Base-by-base conservation (phyloP, 257 asterid genomes). In the Coffea eugenioides region DNA sequence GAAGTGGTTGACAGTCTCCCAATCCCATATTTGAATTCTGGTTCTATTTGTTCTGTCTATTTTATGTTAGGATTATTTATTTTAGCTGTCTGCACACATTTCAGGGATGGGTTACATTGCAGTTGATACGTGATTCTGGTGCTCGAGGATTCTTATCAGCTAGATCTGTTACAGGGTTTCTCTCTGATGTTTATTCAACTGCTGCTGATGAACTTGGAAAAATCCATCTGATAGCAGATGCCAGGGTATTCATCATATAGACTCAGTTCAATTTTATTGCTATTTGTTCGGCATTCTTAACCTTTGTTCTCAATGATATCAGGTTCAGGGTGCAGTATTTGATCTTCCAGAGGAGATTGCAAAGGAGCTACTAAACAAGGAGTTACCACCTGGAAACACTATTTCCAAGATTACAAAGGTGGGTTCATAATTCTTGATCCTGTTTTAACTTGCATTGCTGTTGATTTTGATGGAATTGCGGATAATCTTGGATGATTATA, bases 281-380 rank as follows among this genome's bases (percentile, higher is more conserved):
- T 65, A 14, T 49, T 67, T 71, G 36, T 74, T 59, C 20, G 25
- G 43, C 39, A 20, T 10, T 52, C 25, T 11, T 65, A 45, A 36
- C 67, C 12, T 59, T 69, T 69, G 41, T 79, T 70, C 57, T 15
- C 8, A 71, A 51, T 69, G 80, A 70, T 71, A 15, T 81, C 88
- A 94, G 98, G 86, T 93, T 73, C 94, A 90, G 56, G 98, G 98
- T 80, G 98, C 98, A 69, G 95, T 95, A 71, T 95, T 95, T 87
- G 98, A 95, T 88, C 97, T 95, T 71, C 98, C 98, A 1, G 98
- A 93, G 87, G 98, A 95, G 87, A 88, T 93, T 82, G 98, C 98
- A 27, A 91, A 86, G 85, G 97, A 89, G 82, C 90, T 95, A 46
- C 90, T 95, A 70, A 90, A 52, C 62, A 89, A 81, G 88, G 92